These are phyloP conservation scores for Fraxinus latifolia DNA, from an alignment of 305 asterid genomes.

Conservation along the genomic window DNA sequence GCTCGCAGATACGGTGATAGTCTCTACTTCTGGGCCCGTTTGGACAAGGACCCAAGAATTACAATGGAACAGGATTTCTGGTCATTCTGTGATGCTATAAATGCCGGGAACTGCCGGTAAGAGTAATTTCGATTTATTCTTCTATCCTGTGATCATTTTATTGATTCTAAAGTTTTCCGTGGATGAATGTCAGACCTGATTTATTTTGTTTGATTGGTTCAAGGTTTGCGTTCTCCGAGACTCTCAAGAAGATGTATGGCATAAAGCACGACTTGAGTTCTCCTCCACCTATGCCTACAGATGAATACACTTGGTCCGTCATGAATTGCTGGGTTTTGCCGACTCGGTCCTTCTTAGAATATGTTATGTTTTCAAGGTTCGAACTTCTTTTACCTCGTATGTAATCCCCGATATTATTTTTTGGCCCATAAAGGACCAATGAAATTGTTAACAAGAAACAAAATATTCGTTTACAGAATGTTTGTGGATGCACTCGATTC, in stretches of 20 bases:
- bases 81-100: constrained; percentile 87
- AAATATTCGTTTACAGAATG: constrained; percentile 48
- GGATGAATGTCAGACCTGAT: constrained; percentile 8
- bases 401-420: not conserved
- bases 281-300: constrained; percentile 74
- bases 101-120: constrained; percentile 92
- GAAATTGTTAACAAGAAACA: constrained; percentile 1
- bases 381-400: not conserved
- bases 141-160: not conserved
- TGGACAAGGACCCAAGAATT: constrained; percentile 66
- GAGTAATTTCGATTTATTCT: constrained; percentile 24
- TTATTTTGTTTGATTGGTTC: constrained; percentile 20
- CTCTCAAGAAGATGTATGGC: constrained; percentile 81
- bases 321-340: constrained; percentile 95
- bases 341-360: constrained; percentile 83
- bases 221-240: constrained; percentile 75
- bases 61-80: constrained; percentile 64
- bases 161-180: not conserved
- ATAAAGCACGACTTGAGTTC: constrained; percentile 58
- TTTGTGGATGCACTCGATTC: constrained; percentile 86
- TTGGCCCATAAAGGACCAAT: not conserved
- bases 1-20: constrained; percentile 66
- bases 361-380: constrained; percentile 95
- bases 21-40: constrained; percentile 75
- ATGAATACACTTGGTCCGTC: constrained; percentile 84